A percentile compares a stretch with the other conserved stretches of the same genome.
These are phyloP conservation scores for Suillus tomentosus DNA, from an alignment of 768 basidiomycete species.

Conservation along the genomic window DNA sequence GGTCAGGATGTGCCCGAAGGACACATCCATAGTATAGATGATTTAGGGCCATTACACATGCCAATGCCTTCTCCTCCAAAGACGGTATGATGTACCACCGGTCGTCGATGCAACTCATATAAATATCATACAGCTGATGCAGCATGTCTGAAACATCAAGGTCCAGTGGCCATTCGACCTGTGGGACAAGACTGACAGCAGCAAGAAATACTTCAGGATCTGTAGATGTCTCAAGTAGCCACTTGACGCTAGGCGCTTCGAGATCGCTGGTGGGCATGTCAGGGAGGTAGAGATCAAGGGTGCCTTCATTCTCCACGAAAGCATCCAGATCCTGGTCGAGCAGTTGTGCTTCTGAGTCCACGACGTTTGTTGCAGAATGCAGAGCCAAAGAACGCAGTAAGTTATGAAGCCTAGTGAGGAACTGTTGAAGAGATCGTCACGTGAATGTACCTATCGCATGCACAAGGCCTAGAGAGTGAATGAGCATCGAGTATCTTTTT, in stretches of 20 bases:
- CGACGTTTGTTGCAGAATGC: background rate
- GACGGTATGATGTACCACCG: too few relatives aligned
- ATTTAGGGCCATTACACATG: background rate
- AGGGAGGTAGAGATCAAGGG: background rate
- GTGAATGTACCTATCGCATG: too few relatives aligned
- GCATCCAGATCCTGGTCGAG: background rate
- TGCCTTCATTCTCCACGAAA: background rate
- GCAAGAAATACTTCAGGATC: background rate
- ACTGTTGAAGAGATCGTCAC: too few relatives aligned
- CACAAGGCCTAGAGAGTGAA: too few relatives aligned
- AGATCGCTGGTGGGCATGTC: background rate
- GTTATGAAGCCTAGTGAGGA: too few relatives aligned
- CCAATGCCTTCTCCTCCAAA: background rate
- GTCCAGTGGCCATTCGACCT: background rate
- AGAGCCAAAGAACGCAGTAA: too few relatives aligned
- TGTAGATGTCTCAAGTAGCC: background rate
- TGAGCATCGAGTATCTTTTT: too few relatives aligned
- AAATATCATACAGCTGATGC: background rate
- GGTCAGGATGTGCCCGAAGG: background rate
- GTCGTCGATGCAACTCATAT: background rate
- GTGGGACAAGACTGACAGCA: background rate
- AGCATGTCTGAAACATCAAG: background rate
- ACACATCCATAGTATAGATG: background rate
- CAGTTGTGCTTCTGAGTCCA: background rate
- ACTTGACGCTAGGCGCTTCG: constrained; percentile 11